Percentiles rank a stretch among this genome's conserved stretches.
Evolutionary conservation across 345 rosid species (phyloP).

Genomic region (Arabidopsis suecica): DNA sequence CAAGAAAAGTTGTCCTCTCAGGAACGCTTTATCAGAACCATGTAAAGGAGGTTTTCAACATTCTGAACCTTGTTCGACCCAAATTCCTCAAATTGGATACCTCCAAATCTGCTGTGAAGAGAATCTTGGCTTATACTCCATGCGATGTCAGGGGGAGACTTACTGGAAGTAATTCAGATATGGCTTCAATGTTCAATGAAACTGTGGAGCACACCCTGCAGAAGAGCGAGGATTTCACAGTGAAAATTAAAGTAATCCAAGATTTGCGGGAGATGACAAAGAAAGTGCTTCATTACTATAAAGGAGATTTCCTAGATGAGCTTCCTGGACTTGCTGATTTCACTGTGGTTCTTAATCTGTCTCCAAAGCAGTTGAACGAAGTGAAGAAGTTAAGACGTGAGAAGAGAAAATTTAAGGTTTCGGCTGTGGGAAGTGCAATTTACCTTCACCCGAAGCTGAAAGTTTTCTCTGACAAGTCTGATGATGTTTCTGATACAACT

Average conservation of each 20-base stretch:
- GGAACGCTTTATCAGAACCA: slow-evolving; percentile 97
- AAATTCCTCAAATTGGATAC: slow-evolving; percentile 71
- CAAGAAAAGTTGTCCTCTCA: slow-evolving; percentile 87
- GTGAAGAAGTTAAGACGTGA: slow-evolving; percentile 58
- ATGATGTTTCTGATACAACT: slow-evolving; percentile 49
- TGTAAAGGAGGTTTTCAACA: slow-evolving; percentile 89
- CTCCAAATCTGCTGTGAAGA: slow-evolving; percentile 60
- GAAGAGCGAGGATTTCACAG: slow-evolving; percentile 66
- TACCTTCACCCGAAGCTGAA: slow-evolving; percentile 76
- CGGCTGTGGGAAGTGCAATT: slow-evolving; percentile 73
- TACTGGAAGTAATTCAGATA: slow-evolving; percentile 51
- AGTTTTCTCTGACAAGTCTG: slow-evolving; percentile 41
- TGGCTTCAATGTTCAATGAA: slow-evolving; percentile 67
- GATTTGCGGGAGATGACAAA: slow-evolving; percentile 94
- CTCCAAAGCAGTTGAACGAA: slow-evolving; percentile 64
- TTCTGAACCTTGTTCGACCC: slow-evolving; percentile 88
- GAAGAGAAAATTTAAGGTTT: slow-evolving; percentile 62
- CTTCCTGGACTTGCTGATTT: slow-evolving; percentile 94
- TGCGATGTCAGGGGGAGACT: slow-evolving; percentile 55
- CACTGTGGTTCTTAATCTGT: slow-evolving; percentile 76
- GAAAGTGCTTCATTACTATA: slow-evolving; percentile 90
- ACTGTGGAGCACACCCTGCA: slow-evolving; percentile 80
- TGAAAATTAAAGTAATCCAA: slow-evolving; percentile 69
- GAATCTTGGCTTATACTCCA: slow-evolving; percentile 48
- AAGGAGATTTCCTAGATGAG: slow-evolving; percentile 96